A percentile compares a stretch with the other conserved stretches of the same genome.
Evolutionary conservation across 129 eudicot species (phyloP).

Genomic region (Chrysanthemum seticuspe): DNA sequence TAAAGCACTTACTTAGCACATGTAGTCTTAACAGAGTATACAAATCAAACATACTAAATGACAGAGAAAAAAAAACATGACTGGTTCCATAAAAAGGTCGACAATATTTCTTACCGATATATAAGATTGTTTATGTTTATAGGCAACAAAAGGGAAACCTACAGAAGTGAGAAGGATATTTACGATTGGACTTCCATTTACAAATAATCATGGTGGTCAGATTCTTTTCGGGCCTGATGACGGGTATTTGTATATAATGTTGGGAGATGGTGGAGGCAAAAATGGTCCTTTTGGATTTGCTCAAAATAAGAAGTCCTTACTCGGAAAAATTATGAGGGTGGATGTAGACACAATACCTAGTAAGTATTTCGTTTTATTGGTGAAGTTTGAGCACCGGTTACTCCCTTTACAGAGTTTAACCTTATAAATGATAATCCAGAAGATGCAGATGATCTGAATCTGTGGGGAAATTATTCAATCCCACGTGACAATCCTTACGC

Average conservation of each 20-base stretch:
- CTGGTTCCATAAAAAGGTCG: neutral
- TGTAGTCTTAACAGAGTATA: neutral
- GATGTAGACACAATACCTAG: slow-evolving; percentile 82
- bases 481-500: slow-evolving; percentile 74
- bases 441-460: slow-evolving; percentile 40
- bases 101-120: neutral
- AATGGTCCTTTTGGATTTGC: slow-evolving; percentile 67
- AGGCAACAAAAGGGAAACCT: slow-evolving; percentile 71
- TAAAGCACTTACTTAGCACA: slow-evolving; percentile 17
- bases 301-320: slow-evolving; percentile 87
- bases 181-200: slow-evolving; percentile 83
- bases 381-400: slow-evolving; percentile 7
- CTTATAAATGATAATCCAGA: slow-evolving; percentile 30
- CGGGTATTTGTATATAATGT: slow-evolving; percentile 73
- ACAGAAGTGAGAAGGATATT: slow-evolving; percentile 75
- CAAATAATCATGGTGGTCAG: slow-evolving; percentile 75
- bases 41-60: neutral
- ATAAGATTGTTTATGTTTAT: slow-evolving; percentile 12
- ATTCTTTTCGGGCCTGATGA: slow-evolving; percentile 82
- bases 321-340: slow-evolving; percentile 81
- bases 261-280: slow-evolving; percentile 88
- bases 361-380: slow-evolving; percentile 33
- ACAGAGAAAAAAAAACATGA: neutral
- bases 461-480: slow-evolving; percentile 85
- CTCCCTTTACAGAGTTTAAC: neutral